These are phyloP conservation scores for Penicillium capsulatum DNA, from an alignment of 2,329 filamentous ascomycete species.

Conservation along the genomic window DNA sequence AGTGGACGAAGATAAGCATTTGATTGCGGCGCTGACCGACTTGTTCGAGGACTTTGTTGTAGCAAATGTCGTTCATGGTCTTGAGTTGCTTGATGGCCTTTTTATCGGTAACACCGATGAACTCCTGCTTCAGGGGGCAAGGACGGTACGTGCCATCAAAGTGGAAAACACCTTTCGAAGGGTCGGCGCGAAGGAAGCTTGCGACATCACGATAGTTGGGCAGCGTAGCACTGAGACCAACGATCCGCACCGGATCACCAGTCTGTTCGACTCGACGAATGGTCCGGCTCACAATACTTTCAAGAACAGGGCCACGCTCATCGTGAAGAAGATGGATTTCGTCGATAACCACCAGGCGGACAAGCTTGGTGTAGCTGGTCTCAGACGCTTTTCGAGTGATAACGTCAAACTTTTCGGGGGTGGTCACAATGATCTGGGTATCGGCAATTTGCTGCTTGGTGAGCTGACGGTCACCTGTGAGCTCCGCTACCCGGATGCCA, in stretches of 20 bases:
- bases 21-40: slow-evolving; percentile 90
- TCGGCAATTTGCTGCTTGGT: slow-evolving; percentile 98
- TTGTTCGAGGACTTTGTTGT: slow-evolving; percentile 94
- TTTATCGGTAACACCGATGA: slow-evolving; percentile 94
- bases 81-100: slow-evolving; percentile 98
- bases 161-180: slow-evolving; percentile 82
- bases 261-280: slow-evolving; percentile 92
- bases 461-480: slow-evolving; percentile 95
- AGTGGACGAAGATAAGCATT: slow-evolving; percentile 99
- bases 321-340: slow-evolving; percentile 98
- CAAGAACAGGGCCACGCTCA: slow-evolving; percentile 90
- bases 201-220: slow-evolving; percentile 97
- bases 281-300: slow-evolving; percentile 93
- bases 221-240: slow-evolving; percentile 89
- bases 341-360: slow-evolving; percentile 91
- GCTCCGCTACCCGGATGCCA: slow-evolving; percentile 87
- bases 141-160: slow-evolving; percentile 93
- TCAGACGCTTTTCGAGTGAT: slow-evolving; percentile 98
- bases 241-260: slow-evolving; percentile 82
- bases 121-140: slow-evolving; percentile 92
- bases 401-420: slow-evolving; percentile 98
- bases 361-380: slow-evolving; percentile 94
- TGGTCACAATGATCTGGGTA: slow-evolving; percentile 96
- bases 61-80: slow-evolving; percentile 98
- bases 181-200: slow-evolving; percentile 87